Evolutionary conservation across 208 protist species (phyloP), one percentile per base, ranked within the genome.

Genomic region (Leishmania turanica): DNA sequence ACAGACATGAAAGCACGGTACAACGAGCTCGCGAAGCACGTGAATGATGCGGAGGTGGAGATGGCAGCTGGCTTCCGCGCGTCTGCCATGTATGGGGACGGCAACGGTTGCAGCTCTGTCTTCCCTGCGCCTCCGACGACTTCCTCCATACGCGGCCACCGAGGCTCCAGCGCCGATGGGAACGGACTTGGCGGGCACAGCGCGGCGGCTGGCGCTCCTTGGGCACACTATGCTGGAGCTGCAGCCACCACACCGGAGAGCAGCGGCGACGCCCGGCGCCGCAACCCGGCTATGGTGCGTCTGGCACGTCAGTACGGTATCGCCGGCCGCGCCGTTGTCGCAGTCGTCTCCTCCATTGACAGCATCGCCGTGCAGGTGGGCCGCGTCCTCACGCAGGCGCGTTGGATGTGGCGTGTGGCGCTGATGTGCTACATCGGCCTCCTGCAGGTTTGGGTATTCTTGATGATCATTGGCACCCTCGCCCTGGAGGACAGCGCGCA

Each of bases 401-500:
- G 69, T 42, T 83, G 86, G 66, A 37, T 89, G 47, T 77, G 86
- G 54, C 89, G 91, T 17, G 80, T 95, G 42, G n/a, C 69, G 15
- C 47, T 85, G 37, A 82, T 86, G 69, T 45, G 85, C 37, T 95
- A 95, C 72, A 78, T 95, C n/a, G 17, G 78, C 8, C 83, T 90
- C 49, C 77, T 95, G 49, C 91, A 95, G 65, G 58, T 89, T 42
- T 89, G 87, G 88, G 75, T 93, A 49, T 9, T 90, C 34, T 53
- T 87, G 64, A 70, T 84, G 34, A 54, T 87, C 24, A 19, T 87
- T 27, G 75, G 68, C 17, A 84, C 77, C 47, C n/a, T 84, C 62
- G 79, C 45, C 19, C 42, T 76, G 15, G 83, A 82, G 31, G 49
- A 65, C 27, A 56, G 24, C 1, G 60, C 0, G 5, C 17, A 54